Base-by-base conservation (phyloP, 2,329 filamentous ascomycete genomes). In the Tolypocladium guangdongense region DNA sequence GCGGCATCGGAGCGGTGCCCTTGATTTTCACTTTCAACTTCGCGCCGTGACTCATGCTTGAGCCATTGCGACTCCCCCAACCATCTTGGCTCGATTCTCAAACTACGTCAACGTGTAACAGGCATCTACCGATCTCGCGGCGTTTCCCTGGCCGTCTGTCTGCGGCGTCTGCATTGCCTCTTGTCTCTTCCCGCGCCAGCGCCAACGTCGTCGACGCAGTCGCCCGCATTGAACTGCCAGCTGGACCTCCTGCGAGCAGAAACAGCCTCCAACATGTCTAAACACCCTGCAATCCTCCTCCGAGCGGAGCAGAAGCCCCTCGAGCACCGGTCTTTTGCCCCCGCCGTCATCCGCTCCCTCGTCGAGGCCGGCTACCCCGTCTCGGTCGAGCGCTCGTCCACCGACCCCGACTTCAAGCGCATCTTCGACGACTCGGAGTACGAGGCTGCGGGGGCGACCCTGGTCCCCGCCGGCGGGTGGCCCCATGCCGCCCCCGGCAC, bases 391-490 rank as follows among this genome's bases (percentile, higher is more conserved):
- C 77, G 79, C 56, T 68, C 63, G 5, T 61, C 64, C 18, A 63
- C 65, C 56, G 60, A 67, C 52, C 60, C 63, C 49, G 82, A 79
- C 55, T 78, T 80, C n/a, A 78, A 80, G 64, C 77, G 86, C 53
- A 88, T 89, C 62, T 84, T 80, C 59, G 73, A 80, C 35, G 80
- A 83, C 60, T 68, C 65, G 43, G 83, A 87, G 64, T 86, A 83
- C 60, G 75, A 78, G 68, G 72, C 77, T 55, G 76, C 78, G 35
- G 86, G 86, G 49, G 84, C 83, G 46, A 78, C 74, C 16, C 74
- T 90, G 24, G 81, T 90, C 16, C 76, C 80, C 16, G 78, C 82
- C 58, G 82, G 84, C 43, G 80, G 77, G 50, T 91, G 87, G 87
- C 74, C 76, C 52, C 74, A 86, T 54, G 86, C 82, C 1, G 83